A percentile compares a stretch with the other conserved stretches of the same genome.
phyloP scores from a whole-genome alignment of 108 stramenopile species.

The Cyclotella choctawhatcheeana region DNA sequence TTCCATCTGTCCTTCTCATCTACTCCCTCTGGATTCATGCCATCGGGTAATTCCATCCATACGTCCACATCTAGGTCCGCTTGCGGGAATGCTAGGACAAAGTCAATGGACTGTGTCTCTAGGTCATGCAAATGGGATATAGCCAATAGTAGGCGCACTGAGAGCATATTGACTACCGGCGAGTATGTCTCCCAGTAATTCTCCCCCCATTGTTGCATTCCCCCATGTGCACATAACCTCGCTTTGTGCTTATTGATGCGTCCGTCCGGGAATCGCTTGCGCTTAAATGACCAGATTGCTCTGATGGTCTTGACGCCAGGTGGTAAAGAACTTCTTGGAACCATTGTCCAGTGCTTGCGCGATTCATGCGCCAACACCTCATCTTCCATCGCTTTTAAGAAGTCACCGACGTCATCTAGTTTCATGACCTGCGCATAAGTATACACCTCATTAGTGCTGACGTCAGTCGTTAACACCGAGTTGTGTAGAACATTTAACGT shows the following conservation, averaged over 20 bases:
- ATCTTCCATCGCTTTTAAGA: neutral
- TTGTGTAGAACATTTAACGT: neutral
- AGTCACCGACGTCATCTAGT: neutral
- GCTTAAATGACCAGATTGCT: slow-evolving; percentile 4
- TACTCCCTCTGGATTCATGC: neutral
- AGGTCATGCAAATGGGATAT: slow-evolving; percentile 20
- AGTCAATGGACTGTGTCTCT: slow-evolving; percentile 29
- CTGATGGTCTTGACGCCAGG: neutral
- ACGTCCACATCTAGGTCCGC: slow-evolving; percentile 28
- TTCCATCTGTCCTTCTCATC: neutral
- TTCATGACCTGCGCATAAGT: neutral
- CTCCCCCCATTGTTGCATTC: slow-evolving; percentile 43
- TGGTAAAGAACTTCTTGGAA: neutral
- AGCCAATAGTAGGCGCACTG: slow-evolving; percentile 13
- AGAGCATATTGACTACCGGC: slow-evolving; percentile 41
- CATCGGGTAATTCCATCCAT: slow-evolving; percentile 41
- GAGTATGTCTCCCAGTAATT: slow-evolving; percentile 62
- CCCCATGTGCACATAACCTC: neutral
- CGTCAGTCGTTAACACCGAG: neutral
- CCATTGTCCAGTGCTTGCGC: slow-evolving; percentile 5
- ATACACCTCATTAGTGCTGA: neutral
- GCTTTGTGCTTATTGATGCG: neutral
- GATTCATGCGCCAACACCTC: neutral
- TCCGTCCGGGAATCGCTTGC: neutral
- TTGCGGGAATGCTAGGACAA: slow-evolving; percentile 46